Evolutionary conservation across 495 filamentous ascomycete species (phyloP), one percentile per base, ranked within the genome.

Genomic region (Aspergillus nidulans): DNA sequence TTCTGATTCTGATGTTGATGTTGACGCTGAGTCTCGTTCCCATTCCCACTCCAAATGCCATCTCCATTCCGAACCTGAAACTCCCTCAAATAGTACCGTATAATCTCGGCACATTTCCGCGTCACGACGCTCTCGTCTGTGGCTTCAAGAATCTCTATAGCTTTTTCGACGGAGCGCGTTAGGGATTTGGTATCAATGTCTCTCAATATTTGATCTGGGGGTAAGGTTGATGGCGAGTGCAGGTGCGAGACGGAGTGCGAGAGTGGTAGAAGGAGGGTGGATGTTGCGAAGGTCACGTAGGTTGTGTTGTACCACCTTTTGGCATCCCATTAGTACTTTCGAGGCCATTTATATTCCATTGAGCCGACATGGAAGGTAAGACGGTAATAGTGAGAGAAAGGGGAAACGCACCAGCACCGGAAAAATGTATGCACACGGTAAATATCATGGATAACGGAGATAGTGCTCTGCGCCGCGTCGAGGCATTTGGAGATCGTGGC

Each of bases 301-400:
- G 72, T 75, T 44, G 69, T 72, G 52, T 75, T 75, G 46, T 75
- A 76, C 72, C 72, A 76, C 72, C 72, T 73, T 16, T 47, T 16
- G 6, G 23, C 13, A 16, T 10, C 15, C n/a, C 9, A 36, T n/a
- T n/a, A n/a, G n/a, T n/a, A n/a, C n/a, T n/a, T n/a, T n/a, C n/a
- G n/a, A n/a, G n/a, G n/a, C n/a, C n/a, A n/a, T n/a, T n/a, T n/a
- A n/a, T n/a, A n/a, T n/a, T n/a, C n/a, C n/a, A n/a, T n/a, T n/a
- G n/a, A n/a, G n/a, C n/a, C n/a, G n/a, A n/a, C n/a, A n/a, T n/a
- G n/a, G n/a, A n/a, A n/a, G n/a, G n/a, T n/a, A n/a, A n/a, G n/a
- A n/a, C n/a, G n/a, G n/a, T n/a, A n/a, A n/a, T n/a, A n/a, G n/a
- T n/a, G n/a, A n/a, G n/a, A 26, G 32, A 32, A 20, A 30, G 24